phyloP scores from a whole-genome alignment of 352 stramenopile genomes.

The Phytophthora litchii region DNA sequence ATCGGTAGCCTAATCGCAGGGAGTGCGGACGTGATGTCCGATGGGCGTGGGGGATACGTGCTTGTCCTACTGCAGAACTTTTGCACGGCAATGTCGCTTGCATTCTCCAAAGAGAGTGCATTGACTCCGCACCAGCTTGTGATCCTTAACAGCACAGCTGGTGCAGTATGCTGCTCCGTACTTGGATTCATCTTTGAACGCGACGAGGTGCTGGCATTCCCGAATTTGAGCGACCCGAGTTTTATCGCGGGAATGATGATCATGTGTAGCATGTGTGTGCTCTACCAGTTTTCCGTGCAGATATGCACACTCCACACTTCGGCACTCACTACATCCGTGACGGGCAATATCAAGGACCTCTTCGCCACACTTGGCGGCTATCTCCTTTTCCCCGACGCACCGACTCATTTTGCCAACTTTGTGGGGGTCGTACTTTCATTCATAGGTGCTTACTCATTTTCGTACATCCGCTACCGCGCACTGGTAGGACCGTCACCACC shows the following conservation, averaged over 20 bases:
- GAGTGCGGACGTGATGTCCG: slow-evolving; percentile 54
- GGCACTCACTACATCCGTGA: slow-evolving; percentile 75
- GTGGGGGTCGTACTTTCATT: slow-evolving; percentile 68
- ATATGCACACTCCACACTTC: slow-evolving; percentile 74
- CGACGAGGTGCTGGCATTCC: slow-evolving; percentile 44
- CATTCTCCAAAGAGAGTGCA: slow-evolving; percentile 69
- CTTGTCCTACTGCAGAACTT: slow-evolving; percentile 76
- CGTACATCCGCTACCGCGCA: slow-evolving; percentile 68
- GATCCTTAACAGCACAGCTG: slow-evolving; percentile 57
- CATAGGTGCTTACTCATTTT: slow-evolving; percentile 74
- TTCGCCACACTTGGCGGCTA: slow-evolving; percentile 65
- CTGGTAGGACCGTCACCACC: slow-evolving; percentile 26
- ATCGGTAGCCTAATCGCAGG: slow-evolving; percentile 63
- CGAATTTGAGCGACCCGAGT: slow-evolving; percentile 23
- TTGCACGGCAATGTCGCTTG: slow-evolving; percentile 64
- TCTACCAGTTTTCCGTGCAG: slow-evolving; percentile 80
- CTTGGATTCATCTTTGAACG: slow-evolving; percentile 51
- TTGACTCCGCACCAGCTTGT: slow-evolving; percentile 61
- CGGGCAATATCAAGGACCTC: slow-evolving; percentile 79
- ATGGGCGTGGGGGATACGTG: slow-evolving; percentile 48
- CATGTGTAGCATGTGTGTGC: slow-evolving; percentile 72
- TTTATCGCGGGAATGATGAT: slow-evolving; percentile 46
- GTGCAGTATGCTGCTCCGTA: slow-evolving; percentile 46
- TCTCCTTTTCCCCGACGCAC: slow-evolving; percentile 63
- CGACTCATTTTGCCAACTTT: slow-evolving; percentile 48